Base-by-base conservation (phyloP, 495 filamentous ascomycete genomes). In the Aspergillus homomorphus region DNA sequence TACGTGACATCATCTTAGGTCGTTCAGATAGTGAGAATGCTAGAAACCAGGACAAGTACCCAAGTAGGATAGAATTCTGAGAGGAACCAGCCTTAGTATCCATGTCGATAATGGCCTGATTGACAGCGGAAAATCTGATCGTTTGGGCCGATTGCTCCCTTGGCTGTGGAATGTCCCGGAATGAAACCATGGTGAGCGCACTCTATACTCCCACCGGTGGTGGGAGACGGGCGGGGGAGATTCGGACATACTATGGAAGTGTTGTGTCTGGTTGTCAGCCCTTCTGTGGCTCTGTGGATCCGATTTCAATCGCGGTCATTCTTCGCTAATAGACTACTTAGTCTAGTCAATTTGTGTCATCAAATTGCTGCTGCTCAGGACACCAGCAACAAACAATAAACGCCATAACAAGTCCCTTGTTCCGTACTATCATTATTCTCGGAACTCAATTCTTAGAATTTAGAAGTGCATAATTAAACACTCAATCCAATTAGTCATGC, bases 1-100 rank as follows among this genome's bases (percentile, higher is more conserved):
- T 51, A 51, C 48, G 48, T 51, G 48, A 51, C 48, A 51, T 51
- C 48, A 51, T 51, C 24, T 28, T 38, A 14, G 33, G 33, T 38
- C 8, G 33, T 38, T 12, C n/a, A n/a, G 15, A 38, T 7, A 38
- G 15, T 12, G 10, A 38, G 33, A 12, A 38, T 5, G 15, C 4
- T 38, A 38, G 12, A 7, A 38, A 5, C 33, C 33, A 38, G 33
- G 15, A 5, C 33, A 38, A 38, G 33, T 38, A 7, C 7, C 15
- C 5, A 12, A 10, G 12, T 5, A 28, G 9, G 26, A 3, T 28
- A 9, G 26, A 28, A 28, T 12, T 38, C 2, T 38, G 33, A 38
- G 33, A 12, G 33, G 33, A 38, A 38, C 12, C 33, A 38, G 12
- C 10, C 33, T 14, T 38, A 7, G 15, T 12, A 38, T 12, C 33